Conservation (phyloP, 768 basidiomycete species). For the Podaxis sp. region DNA sequence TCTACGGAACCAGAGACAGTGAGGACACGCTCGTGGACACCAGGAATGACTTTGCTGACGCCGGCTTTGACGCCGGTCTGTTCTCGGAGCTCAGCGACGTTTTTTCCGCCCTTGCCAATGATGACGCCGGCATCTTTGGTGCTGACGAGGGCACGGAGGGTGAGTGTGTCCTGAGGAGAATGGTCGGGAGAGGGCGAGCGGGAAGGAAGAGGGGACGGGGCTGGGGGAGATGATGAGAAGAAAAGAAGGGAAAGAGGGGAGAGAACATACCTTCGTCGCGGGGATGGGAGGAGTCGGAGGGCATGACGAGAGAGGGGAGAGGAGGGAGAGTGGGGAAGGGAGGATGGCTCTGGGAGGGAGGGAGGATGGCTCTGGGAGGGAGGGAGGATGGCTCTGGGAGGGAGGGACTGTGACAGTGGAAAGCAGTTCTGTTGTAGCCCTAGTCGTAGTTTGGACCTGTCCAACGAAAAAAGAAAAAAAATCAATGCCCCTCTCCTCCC, state of each 20-base stretch:
- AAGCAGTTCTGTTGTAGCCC: no score
- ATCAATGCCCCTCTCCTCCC: no score
- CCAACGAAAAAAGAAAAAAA: slow-evolving; percentile 3
- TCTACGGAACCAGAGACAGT: slow-evolving; percentile 91
- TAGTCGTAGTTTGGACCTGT: neutral
- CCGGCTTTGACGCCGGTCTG: slow-evolving; percentile 97
- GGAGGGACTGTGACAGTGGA: slow-evolving; percentile 17
- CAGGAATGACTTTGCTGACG: slow-evolving; percentile 96
- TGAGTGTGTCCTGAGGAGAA: slow-evolving; percentile 68
- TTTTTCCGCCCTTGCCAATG: slow-evolving; percentile 95
- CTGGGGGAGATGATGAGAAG: slow-evolving; percentile 11
- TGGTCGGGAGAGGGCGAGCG: slow-evolving; percentile 77
- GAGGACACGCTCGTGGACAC: slow-evolving; percentile 97
- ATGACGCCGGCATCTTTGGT: slow-evolving; percentile 98
- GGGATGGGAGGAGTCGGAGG: slow-evolving; percentile 55
- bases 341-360: slow-evolving; percentile 21
- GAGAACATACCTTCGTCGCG: slow-evolving; percentile 49
- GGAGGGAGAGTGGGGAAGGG: slow-evolving; percentile 26
- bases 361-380: no score
- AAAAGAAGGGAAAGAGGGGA: slow-evolving; percentile 13
- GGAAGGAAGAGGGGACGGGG: slow-evolving; percentile 54
- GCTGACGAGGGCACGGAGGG: slow-evolving; percentile 91
- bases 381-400: slow-evolving; percentile 20
- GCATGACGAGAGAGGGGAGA: slow-evolving; percentile 44
- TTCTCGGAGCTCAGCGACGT: slow-evolving; percentile 94